Conservation (phyloP, 148 eudicot species). For the Rhododendron henanense region DNA sequence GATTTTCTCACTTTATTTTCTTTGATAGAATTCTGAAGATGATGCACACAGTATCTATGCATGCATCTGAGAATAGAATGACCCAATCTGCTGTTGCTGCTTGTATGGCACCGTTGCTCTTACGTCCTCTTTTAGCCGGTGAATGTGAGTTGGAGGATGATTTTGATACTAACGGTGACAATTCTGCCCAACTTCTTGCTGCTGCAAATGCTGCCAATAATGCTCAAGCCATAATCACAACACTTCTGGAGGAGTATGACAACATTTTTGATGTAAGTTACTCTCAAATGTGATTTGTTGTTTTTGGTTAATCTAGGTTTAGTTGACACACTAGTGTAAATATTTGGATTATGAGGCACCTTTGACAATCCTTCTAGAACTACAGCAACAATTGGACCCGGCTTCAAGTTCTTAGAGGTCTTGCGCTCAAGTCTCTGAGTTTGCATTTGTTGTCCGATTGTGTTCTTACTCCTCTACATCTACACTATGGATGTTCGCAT, state of each 20-base stretch:
- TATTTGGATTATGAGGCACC: neutral
- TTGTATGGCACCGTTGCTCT: slow-evolving; percentile 99
- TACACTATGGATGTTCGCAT: neutral
- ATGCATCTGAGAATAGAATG: slow-evolving; percentile 89
- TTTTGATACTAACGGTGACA: slow-evolving; percentile 75
- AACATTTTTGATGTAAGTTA: slow-evolving; percentile 81
- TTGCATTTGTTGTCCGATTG: neutral
- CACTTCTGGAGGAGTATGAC: slow-evolving; percentile 78
- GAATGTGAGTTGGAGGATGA: slow-evolving; percentile 96
- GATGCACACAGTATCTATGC: slow-evolving; percentile 85
- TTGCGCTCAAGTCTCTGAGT: neutral
- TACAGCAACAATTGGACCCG: no score
- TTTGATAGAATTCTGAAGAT: slow-evolving; percentile 73
- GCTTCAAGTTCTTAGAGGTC: neutral
- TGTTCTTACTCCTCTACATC: neutral
- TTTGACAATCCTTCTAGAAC: no score
- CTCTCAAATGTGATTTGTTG: neutral
- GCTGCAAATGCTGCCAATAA: slow-evolving; percentile 99
- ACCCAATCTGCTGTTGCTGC: slow-evolving; percentile 96
- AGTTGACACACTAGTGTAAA: neutral
- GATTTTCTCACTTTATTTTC: neutral
- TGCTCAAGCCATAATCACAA: slow-evolving; percentile 84
- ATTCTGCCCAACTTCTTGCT: slow-evolving; percentile 93
- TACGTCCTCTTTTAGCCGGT: slow-evolving; percentile 96
- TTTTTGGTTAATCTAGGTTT: neutral